Evolutionary conservation across 2,329 filamentous ascomycete genomes (phyloP), one percentile per base, ranked within the genome.

Genomic region (Ophiocordyceps unilateralis): DNA sequence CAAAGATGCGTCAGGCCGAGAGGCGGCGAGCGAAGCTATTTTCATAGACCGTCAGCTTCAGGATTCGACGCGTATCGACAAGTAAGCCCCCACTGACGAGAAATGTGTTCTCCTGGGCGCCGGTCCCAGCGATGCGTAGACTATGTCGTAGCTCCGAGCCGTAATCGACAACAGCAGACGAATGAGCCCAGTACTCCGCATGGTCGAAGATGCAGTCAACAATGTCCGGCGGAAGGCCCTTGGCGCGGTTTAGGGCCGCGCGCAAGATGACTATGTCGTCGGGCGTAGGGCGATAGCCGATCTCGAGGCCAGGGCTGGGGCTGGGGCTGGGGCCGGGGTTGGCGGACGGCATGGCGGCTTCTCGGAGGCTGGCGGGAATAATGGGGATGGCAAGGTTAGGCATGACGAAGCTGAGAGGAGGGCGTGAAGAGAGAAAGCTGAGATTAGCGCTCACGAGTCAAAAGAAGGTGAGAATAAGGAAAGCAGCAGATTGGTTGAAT

Each of bases 141-240:
- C 47, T 38, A 17, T 43, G 41, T 5, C 45, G 47, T 5, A 57
- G 50, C 40, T 57, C 47, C 4, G 41, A 42, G 4, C 39, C 40
- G 37, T 49, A 59, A 17, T 62, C 48, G 12, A 62, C 48, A 23
- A 53, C 53, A 20, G 57, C 62, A 41, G 50, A 55, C 2, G 68
- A 66, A 48, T 69, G 69, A 14, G 68, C 68, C 76, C 76, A 81
- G 55, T 79, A 80, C 55, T 78, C 74, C 43, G 74, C 76, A 23
- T 62, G 54, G 50, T 81, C 75, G 43, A 79, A 56, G 39, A 81
- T 66, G 39, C 56, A 53, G 50, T 78, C 68, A 32, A 76, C 59
- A 0, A 81, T 46, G 46, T 79, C 76, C 2, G 62, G 54, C 0
- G 76, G 76, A 1, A 80, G 57, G 2, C 53, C 54, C 7, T 58